Evolutionary conservation across 1,284 basidiomycete species (phyloP), one percentile per base, ranked within the genome.

Genomic region (Paramarasmius palmivorus): DNA sequence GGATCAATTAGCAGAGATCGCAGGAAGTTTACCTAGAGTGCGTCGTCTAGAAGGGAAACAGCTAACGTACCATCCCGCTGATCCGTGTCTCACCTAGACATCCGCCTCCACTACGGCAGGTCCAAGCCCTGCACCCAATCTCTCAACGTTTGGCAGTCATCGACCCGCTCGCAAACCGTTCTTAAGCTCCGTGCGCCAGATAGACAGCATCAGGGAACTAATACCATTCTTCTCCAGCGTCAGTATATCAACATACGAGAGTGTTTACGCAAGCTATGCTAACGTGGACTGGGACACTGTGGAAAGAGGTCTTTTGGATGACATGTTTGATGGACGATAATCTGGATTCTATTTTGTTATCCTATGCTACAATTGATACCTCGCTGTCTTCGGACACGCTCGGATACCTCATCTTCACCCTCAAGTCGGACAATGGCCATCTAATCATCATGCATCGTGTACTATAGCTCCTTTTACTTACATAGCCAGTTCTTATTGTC

Each of bases 191-290:
- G 56, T 92, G 29, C 83, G 83, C 52, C 82, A 88, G 57, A 88
- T 97, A 53, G 83, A 88, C 56, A 92, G 89, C 55, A 83, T 97
- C 41, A 80, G 84, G 19, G 91, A 96, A 60, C 74, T 98, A 22
- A 79, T 86, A 23, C 81, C 88, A 0, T 98, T 98, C 77, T 95
- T 97, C 70, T 87, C 92, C 1, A 82, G 87, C 56, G 86, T 93
- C 46, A 95, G 93, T 69, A 86, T 95, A 48, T 79, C 88, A 6
- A 89, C 90, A 12, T 98, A 95, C 65, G 94, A 97, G 71, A 90
- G 88, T 55, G 82, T 95, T 41, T 97, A 96, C 69, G 82, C 83
- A 2, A 88, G 87, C 57, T 80, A 78, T 20, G 88, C 89, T 0
- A 83, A 79, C 52, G 76, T 97, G 15, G 94, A 98, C 66, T 95